These are phyloP conservation scores for Diversispora epigaea DNA, from an alignment of 192 early-diverging fungal species.

Conservation along the genomic window DNA sequence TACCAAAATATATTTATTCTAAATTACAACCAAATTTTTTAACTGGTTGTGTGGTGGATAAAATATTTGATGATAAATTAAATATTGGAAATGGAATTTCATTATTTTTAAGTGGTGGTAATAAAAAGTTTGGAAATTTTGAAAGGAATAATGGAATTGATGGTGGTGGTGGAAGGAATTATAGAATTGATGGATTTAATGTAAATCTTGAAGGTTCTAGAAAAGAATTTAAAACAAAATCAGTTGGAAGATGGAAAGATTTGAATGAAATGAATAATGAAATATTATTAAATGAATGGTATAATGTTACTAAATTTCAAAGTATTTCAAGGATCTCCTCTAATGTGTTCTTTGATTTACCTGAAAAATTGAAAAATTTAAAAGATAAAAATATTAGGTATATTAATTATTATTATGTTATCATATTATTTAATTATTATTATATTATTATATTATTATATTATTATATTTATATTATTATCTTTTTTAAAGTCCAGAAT, in stretches of 20 bases:
- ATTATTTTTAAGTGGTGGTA: no score
- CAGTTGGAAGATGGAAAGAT: slow-evolving; percentile 10
- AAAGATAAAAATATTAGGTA: not conserved
- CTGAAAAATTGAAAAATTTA: not conserved
- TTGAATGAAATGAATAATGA: not conserved
- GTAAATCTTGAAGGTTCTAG: not conserved
- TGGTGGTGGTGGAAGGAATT: no score
- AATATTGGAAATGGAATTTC: no score
- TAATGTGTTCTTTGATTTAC: not conserved
- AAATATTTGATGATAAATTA: no score
- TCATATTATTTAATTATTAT: not conserved
- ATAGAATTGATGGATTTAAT: no score
- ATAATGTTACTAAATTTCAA: slow-evolving; percentile 12
- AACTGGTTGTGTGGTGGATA: no score
- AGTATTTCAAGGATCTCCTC: not conserved
- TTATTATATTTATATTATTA: not conserved
- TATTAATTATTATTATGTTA: not conserved
- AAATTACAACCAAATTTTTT: no score
- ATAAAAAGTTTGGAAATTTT: no score
- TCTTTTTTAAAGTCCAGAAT: not conserved
- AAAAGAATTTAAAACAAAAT: slow-evolving; percentile 14
- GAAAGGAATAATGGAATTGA: no score
- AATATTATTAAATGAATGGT: not conserved
- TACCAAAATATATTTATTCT: no score
- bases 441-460: not conserved